Evolutionary conservation across 2,329 filamentous ascomycete genomes (phyloP).

Genomic region (Colletotrichum destructivum): DNA sequence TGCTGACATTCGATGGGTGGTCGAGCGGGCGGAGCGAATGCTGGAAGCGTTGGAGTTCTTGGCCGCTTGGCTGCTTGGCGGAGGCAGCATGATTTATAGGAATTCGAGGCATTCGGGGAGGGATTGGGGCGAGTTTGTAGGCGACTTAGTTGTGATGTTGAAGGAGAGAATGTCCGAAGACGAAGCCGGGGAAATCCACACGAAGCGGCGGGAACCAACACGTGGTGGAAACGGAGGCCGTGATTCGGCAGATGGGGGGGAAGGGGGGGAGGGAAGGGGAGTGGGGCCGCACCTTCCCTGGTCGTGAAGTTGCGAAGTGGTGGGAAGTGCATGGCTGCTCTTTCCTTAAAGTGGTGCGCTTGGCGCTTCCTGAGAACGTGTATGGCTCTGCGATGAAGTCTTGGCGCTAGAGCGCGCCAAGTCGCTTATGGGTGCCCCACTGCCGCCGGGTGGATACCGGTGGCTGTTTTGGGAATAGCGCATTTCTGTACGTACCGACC

Average conservation of each 20-base stretch:
- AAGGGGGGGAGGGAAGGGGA: background rate
- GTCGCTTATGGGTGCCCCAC: slow-evolving; percentile 12
- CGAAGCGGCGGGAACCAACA: slow-evolving; percentile 24
- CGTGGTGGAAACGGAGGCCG: slow-evolving; percentile 30
- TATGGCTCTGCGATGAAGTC: background rate
- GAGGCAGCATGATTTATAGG: slow-evolving; percentile 33
- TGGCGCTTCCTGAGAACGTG: slow-evolving; percentile 22
- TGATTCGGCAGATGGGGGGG: slow-evolving; percentile 37
- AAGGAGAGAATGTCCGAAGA: slow-evolving; percentile 6
- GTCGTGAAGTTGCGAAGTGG: background rate
- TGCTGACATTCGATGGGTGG: slow-evolving; percentile 30
- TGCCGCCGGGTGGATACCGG: slow-evolving; percentile 11
- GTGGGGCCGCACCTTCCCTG: slow-evolving; percentile 27
- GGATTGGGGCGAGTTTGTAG: slow-evolving; percentile 4
- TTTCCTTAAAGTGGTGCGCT: slow-evolving; percentile 8
- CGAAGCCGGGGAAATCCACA: slow-evolving; percentile 30
- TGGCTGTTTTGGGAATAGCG: slow-evolving; percentile 23
- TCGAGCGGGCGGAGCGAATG: slow-evolving; percentile 13
- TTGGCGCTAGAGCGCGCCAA: slow-evolving; percentile 39
- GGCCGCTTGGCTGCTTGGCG: slow-evolving; percentile 41
- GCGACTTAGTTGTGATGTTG: slow-evolving; percentile 1
- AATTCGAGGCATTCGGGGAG: slow-evolving; percentile 7
- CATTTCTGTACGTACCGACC: background rate
- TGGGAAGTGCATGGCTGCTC: background rate
- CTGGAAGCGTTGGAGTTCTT: slow-evolving; percentile 22